A percentile compares a stretch with the other conserved stretches of the same genome.
These are phyloP conservation scores for Huntiella moniliformis DNA, from an alignment of 2,329 filamentous ascomycete genomes.

Conservation along the genomic window DNA sequence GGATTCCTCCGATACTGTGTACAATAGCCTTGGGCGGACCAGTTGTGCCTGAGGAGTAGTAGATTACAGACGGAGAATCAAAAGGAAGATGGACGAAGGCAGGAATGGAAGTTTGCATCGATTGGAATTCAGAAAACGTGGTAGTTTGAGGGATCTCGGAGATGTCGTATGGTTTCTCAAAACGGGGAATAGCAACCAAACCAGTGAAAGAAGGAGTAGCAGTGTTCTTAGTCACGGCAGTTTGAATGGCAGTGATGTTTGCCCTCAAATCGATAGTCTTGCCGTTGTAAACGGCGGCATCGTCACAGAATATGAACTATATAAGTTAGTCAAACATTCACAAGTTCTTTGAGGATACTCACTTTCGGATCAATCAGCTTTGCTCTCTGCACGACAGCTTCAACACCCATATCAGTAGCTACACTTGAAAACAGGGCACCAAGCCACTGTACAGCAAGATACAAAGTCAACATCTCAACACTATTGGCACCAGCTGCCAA, in stretches of 20 bases:
- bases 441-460: constrained; percentile 49
- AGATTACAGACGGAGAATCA: constrained; percentile 57
- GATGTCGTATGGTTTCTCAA: constrained; percentile 40
- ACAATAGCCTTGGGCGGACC: constrained; percentile 75
- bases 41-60: constrained; percentile 66
- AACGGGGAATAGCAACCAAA: constrained; percentile 48
- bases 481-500: constrained; percentile 60
- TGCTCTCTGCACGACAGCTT: constrained; percentile 56
- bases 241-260: constrained; percentile 51
- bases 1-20: constrained; percentile 48
- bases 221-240: constrained; percentile 37
- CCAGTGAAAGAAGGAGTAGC: constrained; percentile 40
- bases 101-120: constrained; percentile 1
- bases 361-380: constrained; percentile 52
- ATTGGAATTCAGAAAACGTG: constrained; percentile 27
- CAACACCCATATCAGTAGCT: constrained; percentile 68
- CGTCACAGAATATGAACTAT: constrained; percentile 62
- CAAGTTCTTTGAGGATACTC: not conserved
- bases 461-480: constrained; percentile 53
- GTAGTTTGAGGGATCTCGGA: constrained; percentile 29
- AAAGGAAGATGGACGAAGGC: constrained; percentile 36
- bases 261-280: constrained; percentile 50
- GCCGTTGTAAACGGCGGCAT: constrained; percentile 62
- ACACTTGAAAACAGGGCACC: constrained; percentile 60
- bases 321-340: constrained; percentile 14